Conservation (phyloP, 805 yeast genomes). For the Starmerella potacharoeniae region DNA sequence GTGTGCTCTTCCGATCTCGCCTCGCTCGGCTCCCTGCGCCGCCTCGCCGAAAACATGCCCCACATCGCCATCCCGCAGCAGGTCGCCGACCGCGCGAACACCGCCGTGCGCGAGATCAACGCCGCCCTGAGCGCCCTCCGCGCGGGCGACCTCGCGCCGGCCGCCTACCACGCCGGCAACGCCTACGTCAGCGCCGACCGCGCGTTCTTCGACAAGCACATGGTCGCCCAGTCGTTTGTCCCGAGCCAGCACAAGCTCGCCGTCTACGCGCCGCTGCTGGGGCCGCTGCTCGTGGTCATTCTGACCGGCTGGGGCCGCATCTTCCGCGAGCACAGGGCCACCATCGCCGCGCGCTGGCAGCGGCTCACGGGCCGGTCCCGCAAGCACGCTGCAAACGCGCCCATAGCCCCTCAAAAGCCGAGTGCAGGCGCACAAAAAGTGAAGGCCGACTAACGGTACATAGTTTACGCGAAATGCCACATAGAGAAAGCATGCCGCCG, state of each 20-base stretch:
- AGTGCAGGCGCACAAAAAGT: too few relatives aligned
- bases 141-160: constrained; percentile 30
- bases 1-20: too few relatives aligned
- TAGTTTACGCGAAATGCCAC: too few relatives aligned
- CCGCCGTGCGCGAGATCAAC: constrained; percentile 38
- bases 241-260: constrained; percentile 95
- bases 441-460: too few relatives aligned
- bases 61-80: constrained; percentile 75
- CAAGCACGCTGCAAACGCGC: too few relatives aligned
- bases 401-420: too few relatives aligned
- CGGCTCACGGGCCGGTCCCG: too few relatives aligned
- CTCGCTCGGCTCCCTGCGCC: constrained; percentile 61
- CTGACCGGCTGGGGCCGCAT: constrained; percentile 25
- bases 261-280: constrained; percentile 78
- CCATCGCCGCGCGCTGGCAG: too few relatives aligned
- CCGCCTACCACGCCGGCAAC: constrained; percentile 35
- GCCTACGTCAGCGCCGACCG: constrained; percentile 52
- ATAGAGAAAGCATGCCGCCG: too few relatives aligned
- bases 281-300: constrained; percentile 66
- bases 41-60: constrained; percentile 55
- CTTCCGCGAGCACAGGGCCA: constrained; percentile 3
- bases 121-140: constrained; percentile 30
- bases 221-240: constrained; percentile 90
- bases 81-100: constrained; percentile 47
- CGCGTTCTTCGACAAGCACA: constrained; percentile 87